Evolutionary conservation across 202 grass and related monocot species (phyloP), one percentile per base, ranked within the genome.

Genomic region (Carex arenaria): DNA sequence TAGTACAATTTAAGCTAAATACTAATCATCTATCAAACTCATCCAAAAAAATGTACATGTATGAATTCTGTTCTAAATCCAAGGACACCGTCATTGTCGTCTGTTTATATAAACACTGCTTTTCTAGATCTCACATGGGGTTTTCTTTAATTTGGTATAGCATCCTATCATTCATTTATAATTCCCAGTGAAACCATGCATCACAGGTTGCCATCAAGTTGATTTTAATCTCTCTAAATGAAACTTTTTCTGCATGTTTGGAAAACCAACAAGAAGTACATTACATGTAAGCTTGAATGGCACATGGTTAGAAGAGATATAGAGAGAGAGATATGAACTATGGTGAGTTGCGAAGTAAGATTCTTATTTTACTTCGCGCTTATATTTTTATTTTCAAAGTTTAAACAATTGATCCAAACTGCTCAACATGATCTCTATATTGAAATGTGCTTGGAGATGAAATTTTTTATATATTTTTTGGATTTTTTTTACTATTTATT

Each of bases 141-240:
- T 51, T 51, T 51, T 13, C 38, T 45, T 18, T 43, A 73, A 26
- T 73, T 73, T 73, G 26, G 32, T 10, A 51, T 72, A 70, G 68
- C 67, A 55, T 31, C 51, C 51, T n/a, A 74, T 26, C 42, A 56
- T 57, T 57, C 22, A 56, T 18, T 14, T 76, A 56, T 40, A 68
- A 40, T 76, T 76, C 49, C 28, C 28, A 31, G 11, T 78, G 28
- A 78, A 78, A 36, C 8, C 52, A 38, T 78, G 52, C 73, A 19
- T 17, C 6, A 7, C 36, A 75, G 51, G 26, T 83, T 14, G 36
- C 55, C 62, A 10, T 97, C 87, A 97, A 0, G 87, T 90, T 7
- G 94, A 97, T 74, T 97, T 97, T 69, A 97, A 87, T 72, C 69
- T 86, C 73, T 93, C 94, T 61, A 97, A 66, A 63, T 70, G 80